Evolutionary conservation across 345 rosid genomes (phyloP).

Genomic region (Bruguiera sexangula): DNA sequence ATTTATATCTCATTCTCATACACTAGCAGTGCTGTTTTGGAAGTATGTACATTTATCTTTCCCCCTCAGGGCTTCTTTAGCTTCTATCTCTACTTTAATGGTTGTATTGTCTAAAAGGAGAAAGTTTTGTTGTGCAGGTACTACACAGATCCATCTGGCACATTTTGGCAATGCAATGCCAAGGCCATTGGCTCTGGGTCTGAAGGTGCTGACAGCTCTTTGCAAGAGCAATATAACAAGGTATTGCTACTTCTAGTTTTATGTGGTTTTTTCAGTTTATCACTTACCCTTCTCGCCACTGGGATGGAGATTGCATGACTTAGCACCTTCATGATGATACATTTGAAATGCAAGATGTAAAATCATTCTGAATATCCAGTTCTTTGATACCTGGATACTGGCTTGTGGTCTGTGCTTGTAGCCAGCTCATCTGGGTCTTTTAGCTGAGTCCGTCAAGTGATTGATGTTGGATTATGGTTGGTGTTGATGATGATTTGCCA

Average conservation of each 20-base stretch:
- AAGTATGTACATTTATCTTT: too few species aligned
- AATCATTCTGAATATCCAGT: too few species aligned
- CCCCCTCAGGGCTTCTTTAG: not conserved
- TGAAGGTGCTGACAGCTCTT: slow-evolving; percentile 95
- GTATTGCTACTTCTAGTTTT: slow-evolving; percentile 26
- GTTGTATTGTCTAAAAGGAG: not conserved
- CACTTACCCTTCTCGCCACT: too few species aligned
- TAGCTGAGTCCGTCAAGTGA: not conserved
- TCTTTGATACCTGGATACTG: not conserved
- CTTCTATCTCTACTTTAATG: not conserved
- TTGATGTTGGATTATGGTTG: not conserved
- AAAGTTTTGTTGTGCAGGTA: slow-evolving; percentile 45
- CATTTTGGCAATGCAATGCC: slow-evolving; percentile 99
- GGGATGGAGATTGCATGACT: not conserved
- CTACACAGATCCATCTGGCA: slow-evolving; percentile 95
- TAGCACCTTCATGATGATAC: not conserved
- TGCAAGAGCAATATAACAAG: slow-evolving; percentile 96
- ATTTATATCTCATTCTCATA: too few species aligned
- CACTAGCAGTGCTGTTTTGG: too few species aligned
- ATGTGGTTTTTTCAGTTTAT: too few species aligned
- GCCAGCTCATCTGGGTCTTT: not conserved
- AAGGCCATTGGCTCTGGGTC: slow-evolving; percentile 99
- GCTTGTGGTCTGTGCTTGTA: not conserved
- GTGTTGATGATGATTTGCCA: not conserved
- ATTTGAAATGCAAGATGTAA: too few species aligned